Conservation (phyloP, 805 yeast genomes). For the Wickerhamiella azymoides region DNA sequence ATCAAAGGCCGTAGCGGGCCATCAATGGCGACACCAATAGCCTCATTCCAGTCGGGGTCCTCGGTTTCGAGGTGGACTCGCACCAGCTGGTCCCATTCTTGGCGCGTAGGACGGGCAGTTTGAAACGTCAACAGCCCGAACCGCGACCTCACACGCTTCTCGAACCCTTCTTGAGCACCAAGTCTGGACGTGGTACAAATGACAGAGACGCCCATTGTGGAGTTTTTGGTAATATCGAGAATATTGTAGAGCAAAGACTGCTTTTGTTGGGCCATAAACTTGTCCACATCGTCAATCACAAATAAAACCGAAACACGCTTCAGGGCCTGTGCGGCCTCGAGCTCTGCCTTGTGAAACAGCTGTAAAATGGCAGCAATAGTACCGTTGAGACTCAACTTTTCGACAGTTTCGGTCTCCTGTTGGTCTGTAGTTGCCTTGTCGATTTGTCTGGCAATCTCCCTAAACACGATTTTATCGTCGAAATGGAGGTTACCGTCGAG, state of each 20-base stretch:
- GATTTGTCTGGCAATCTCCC: conserved; percentile 75
- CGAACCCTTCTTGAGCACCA: conserved; percentile 67
- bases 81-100: conserved; percentile 39
- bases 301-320: conserved; percentile 46
- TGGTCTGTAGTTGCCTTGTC: conserved; percentile 31
- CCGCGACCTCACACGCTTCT: conserved; percentile 81
- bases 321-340: conserved; percentile 7
- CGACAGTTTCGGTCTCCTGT: conserved; percentile 20
- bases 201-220: conserved; percentile 60
- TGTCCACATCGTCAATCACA: conserved; percentile 74
- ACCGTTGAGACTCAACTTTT: conserved; percentile 21
- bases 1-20: conserved; percentile 15
- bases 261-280: conserved; percentile 52
- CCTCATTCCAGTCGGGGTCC: conserved; percentile 16
- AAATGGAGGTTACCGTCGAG: conserved; percentile 59
- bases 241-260: conserved; percentile 80
- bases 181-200: conserved; percentile 66
- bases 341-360: conserved; percentile 19
- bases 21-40: conserved; percentile 11
- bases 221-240: conserved; percentile 70
- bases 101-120: conserved; percentile 40
- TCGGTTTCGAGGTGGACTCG: conserved; percentile 28
- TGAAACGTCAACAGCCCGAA: conserved; percentile 68
- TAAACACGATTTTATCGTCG: conserved; percentile 65
- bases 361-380: conserved; percentile 20